Percentiles rank a stretch among this genome's conserved stretches.
phyloP scores from a whole-genome alignment of 768 basidiomycete genomes.

The Cantharellus cinnabarinus region DNA sequence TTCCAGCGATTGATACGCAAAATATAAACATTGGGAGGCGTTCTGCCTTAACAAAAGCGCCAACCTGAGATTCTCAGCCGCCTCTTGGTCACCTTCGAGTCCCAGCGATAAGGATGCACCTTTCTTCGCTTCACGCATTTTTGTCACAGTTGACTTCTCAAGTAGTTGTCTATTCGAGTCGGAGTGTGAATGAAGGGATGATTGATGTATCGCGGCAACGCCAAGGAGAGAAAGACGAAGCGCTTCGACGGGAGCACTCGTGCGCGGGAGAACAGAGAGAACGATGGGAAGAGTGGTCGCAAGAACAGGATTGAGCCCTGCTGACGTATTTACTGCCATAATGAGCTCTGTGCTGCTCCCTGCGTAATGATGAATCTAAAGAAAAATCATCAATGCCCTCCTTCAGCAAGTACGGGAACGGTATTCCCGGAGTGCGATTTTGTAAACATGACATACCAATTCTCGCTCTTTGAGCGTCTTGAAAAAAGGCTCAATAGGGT shows the following conservation, averaged over 20 bases:
- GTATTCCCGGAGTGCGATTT: neutral
- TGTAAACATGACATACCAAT: conserved; percentile 10
- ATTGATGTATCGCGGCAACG: conserved; percentile 24
- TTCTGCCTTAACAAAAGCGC: conserved; percentile 13
- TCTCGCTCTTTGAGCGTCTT: conserved; percentile 9
- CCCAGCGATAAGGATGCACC: neutral
- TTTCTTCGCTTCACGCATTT: neutral
- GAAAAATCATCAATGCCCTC: conserved; percentile 19
- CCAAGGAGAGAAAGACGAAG: conserved; percentile 22
- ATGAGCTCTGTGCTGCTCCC: conserved; percentile 27
- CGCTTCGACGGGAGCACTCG: conserved; percentile 21
- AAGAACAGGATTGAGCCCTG: conserved; percentile 24
- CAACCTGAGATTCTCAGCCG: neutral
- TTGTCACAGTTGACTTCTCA: neutral
- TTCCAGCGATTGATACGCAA: conserved; percentile 16
- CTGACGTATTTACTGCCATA: conserved; percentile 20
- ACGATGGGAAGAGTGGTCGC: conserved; percentile 24
- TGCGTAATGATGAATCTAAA: conserved; percentile 24
- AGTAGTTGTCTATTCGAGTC: conserved; percentile 5
- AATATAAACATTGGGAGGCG: conserved; percentile 18
- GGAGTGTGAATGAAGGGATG: conserved; percentile 21
- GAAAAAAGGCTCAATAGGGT: conserved; percentile 11
- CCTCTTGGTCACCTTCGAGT: neutral
- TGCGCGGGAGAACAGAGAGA: conserved; percentile 20
- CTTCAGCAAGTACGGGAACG: conserved; percentile 23